Percentiles rank a stretch among this genome's conserved stretches.
These are phyloP conservation scores for Diaporthe nobilis DNA, from an alignment of 2,329 filamentous ascomycete genomes.

Conservation along the genomic window DNA sequence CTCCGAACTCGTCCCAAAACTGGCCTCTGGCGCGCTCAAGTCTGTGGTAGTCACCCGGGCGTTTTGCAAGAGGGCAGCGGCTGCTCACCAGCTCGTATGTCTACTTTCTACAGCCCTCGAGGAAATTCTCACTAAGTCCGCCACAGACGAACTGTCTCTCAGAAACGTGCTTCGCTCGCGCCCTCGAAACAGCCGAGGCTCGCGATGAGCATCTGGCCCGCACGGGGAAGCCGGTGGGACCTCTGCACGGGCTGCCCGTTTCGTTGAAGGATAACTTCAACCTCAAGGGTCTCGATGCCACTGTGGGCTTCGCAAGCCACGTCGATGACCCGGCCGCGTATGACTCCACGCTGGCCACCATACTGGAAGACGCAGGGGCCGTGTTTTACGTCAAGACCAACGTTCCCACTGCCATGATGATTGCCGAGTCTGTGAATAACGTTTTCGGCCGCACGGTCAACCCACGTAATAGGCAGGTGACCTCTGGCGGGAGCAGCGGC, in stretches of 20 bases:
- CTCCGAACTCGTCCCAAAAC: conserved; percentile 51
- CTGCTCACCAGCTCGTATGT: conserved; percentile 55
- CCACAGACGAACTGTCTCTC: conserved; percentile 63
- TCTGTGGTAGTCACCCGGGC: conserved; percentile 54
- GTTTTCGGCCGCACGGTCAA: conserved; percentile 74
- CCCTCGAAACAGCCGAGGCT: conserved; percentile 60
- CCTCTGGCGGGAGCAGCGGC: conserved; percentile 76
- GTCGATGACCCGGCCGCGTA: conserved; percentile 68
- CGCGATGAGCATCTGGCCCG: conserved; percentile 65
- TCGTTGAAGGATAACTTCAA: conserved; percentile 82
- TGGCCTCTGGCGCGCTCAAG: conserved; percentile 55
- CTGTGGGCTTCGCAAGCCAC: conserved; percentile 74
- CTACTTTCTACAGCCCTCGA: too few relatives aligned
- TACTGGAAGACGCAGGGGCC: conserved; percentile 64
- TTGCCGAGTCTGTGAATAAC: conserved; percentile 77
- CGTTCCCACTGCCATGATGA: conserved; percentile 75
- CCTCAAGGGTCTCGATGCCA: conserved; percentile 70
- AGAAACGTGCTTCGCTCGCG: conserved; percentile 61
- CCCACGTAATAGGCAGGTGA: conserved; percentile 70
- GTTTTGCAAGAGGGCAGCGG: conserved; percentile 56
- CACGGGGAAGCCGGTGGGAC: conserved; percentile 66
- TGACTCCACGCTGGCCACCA: conserved; percentile 57
- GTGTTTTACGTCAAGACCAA: conserved; percentile 72
- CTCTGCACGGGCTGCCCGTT: conserved; percentile 75
- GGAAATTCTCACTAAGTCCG: not conserved